A percentile compares a stretch with the other conserved stretches of the same genome.
These are phyloP conservation scores for Termitomyces sp. DNA, from an alignment of 768 basidiomycete species.

Conservation along the genomic window DNA sequence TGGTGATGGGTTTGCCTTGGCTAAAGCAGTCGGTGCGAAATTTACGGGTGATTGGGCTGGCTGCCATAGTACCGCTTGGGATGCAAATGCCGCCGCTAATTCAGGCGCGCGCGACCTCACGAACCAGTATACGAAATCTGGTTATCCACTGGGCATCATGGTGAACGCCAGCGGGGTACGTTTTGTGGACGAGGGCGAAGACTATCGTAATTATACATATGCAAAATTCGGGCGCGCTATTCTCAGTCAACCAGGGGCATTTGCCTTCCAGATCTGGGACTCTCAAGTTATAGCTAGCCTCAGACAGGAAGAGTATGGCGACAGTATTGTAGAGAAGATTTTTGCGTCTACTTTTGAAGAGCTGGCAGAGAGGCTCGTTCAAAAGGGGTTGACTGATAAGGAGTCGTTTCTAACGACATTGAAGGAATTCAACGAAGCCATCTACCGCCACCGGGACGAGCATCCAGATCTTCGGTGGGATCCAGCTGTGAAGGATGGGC, in stretches of 20 bases:
- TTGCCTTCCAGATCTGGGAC: conserved; percentile 66
- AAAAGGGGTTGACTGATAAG: conserved; percentile 40
- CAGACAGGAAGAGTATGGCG: conserved; percentile 61
- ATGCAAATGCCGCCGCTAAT: conserved; percentile 48
- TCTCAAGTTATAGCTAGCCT: conserved; percentile 34
- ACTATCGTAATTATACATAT: conserved; percentile 71
- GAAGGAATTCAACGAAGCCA: conserved; percentile 44
- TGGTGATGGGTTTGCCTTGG: conserved; percentile 58
- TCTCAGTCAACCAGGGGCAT: conserved; percentile 49
- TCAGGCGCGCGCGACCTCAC: conserved; percentile 51
- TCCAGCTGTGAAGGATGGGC: conserved; percentile 57
- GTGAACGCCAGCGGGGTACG: conserved; percentile 49
- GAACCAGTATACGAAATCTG: conserved; percentile 71
- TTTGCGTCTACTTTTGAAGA: conserved; percentile 39
- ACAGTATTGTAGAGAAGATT: conserved; percentile 53
- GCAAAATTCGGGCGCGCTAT: conserved; percentile 62
- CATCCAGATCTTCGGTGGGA: conserved; percentile 40
- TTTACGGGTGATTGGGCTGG: conserved; percentile 61
- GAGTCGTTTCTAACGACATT: conserved; percentile 40
- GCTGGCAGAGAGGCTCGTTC: conserved; percentile 40
- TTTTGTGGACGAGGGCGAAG: conserved; percentile 69
- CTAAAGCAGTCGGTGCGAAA: conserved; percentile 42
- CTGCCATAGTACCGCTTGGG: conserved; percentile 74
- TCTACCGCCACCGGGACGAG: conserved; percentile 28
- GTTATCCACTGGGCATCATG: conserved; percentile 70